Evolutionary conservation across 2,329 filamentous ascomycete species (phyloP).

Genomic region (Clonostachys sp.): DNA sequence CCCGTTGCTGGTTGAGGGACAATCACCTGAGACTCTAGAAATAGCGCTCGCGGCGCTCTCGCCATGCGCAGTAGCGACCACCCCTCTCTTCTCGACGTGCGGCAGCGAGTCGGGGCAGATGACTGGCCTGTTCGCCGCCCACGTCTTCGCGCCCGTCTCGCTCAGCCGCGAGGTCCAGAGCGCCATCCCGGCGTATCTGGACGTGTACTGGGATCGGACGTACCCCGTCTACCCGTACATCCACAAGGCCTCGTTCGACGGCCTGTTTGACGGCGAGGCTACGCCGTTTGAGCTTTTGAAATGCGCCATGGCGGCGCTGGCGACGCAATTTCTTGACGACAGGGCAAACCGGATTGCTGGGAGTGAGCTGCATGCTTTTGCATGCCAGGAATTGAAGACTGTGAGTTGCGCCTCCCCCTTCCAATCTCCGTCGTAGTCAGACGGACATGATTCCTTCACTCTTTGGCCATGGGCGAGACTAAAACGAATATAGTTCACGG

Average conservation of each 20-base stretch:
- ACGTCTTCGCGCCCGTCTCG: constrained; percentile 13
- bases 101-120: constrained; percentile 1
- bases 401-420: constrained; percentile 30
- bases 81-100: not conserved
- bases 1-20: constrained; percentile 39
- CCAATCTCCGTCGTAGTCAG: constrained; percentile 1
- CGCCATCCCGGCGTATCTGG: constrained; percentile 43
- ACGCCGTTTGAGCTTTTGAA: constrained; percentile 37
- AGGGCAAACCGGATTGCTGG: constrained; percentile 46
- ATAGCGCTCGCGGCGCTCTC: constrained; percentile 34
- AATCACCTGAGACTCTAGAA: constrained; percentile 44
- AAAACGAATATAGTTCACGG: constrained; percentile 27
- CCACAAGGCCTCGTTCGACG: constrained; percentile 40
- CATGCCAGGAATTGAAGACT: constrained; percentile 41
- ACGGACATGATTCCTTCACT: not conserved
- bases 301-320: constrained; percentile 54
- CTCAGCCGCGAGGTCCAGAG: constrained; percentile 32
- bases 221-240: constrained; percentile 44
- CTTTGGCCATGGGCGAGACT: not conserved
- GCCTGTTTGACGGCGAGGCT: constrained; percentile 14
- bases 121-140: not conserved
- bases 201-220: constrained; percentile 49
- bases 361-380: constrained; percentile 44
- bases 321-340: constrained; percentile 42
- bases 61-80: constrained; percentile 9